Conservation (phyloP, 257 asterid species). For the Solanum clarkiae region DNA sequence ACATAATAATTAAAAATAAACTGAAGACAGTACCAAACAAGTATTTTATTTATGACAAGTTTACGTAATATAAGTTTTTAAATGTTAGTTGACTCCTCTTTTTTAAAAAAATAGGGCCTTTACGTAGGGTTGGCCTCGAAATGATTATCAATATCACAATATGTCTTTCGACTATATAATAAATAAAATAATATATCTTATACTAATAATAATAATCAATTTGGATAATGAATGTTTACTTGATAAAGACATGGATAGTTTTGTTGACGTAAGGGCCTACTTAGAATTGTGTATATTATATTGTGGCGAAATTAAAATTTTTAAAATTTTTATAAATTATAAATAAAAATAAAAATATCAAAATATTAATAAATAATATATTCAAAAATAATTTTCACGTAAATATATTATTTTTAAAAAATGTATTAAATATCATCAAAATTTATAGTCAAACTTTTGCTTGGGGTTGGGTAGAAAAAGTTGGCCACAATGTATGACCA, state of each 20-base stretch:
- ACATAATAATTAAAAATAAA: too few species aligned
- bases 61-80: neutral
- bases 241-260: neutral
- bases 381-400: neutral
- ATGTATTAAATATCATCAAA: neutral
- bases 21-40: too few species aligned
- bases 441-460: too few species aligned
- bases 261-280: neutral
- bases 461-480: too few species aligned
- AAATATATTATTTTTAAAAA: neutral
- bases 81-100: neutral
- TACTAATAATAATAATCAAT: neutral
- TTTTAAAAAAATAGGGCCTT: too few species aligned
- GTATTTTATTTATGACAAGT: neutral
- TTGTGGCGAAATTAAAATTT: neutral
- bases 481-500: neutral
- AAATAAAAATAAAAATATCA: neutral
- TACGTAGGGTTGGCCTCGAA: neutral
- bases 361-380: neutral
- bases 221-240: neutral
- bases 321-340: neutral
- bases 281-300: neutral
- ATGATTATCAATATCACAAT: neutral
- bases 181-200: too few species aligned
- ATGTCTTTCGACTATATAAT: neutral